phyloP scores from a whole-genome alignment of 495 filamentous ascomycete species.

The Penicillium macrosclerotiorum region DNA sequence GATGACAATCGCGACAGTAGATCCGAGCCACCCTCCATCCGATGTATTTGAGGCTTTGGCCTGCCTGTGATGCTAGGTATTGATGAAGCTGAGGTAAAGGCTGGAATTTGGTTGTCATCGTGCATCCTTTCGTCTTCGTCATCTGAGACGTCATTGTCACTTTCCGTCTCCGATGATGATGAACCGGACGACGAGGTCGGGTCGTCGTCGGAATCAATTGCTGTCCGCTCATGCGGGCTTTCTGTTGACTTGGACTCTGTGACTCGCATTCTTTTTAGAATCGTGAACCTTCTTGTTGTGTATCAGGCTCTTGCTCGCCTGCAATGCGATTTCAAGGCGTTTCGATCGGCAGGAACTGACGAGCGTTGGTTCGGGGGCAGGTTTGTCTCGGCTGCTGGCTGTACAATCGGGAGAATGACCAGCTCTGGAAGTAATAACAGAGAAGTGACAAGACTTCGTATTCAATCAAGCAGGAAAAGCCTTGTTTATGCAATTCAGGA shows the following conservation, averaged over 20 bases:
- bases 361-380: no score
- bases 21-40: conserved; percentile 25
- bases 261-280: conserved; percentile 8
- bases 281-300: no score
- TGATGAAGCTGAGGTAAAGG: conserved; percentile 8
- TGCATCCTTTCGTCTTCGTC: conserved; percentile 22
- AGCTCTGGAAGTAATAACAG: no score
- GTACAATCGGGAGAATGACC: no score
- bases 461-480: no score
- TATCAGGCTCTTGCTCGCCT: neutral
- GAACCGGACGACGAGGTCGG: conserved; percentile 41
- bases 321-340: neutral
- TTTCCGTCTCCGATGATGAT: conserved; percentile 22
- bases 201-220: conserved; percentile 28
- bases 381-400: no score
- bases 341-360: neutral
- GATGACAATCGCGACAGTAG: conserved; percentile 40
- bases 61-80: conserved; percentile 31
- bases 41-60: conserved; percentile 37
- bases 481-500: no score
- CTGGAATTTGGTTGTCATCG: conserved; percentile 1
- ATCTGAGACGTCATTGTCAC: conserved; percentile 26
- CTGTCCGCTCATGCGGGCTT: neutral
- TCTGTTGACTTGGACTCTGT: conserved; percentile 6
- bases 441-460: no score